Percentiles rank a stretch among this genome's conserved stretches.
Evolutionary conservation across 2,329 filamentous ascomycete species (phyloP).

Genomic region (Aspergillus unguis): DNA sequence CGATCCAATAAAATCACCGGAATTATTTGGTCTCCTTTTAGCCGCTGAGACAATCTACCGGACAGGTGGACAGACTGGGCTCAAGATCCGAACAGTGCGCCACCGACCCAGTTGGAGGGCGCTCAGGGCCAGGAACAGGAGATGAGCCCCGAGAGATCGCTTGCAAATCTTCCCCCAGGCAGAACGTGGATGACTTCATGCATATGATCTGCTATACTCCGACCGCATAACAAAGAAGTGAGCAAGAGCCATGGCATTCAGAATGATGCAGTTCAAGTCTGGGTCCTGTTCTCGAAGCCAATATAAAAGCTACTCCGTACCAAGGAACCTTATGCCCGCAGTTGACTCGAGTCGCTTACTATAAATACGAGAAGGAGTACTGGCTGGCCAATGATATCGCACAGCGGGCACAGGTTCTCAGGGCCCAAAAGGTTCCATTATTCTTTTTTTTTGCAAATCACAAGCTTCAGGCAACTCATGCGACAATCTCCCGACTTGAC

Average conservation of each 20-base stretch:
- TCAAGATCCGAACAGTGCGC: slow-evolving; percentile 11
- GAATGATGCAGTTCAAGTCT: neutral
- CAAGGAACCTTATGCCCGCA: neutral
- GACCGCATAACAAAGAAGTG: too few relatives aligned
- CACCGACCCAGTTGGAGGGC: slow-evolving; percentile 11
- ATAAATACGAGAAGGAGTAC: slow-evolving; percentile 1
- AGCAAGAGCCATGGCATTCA: neutral
- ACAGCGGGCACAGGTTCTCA: neutral
- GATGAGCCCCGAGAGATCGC: slow-evolving; percentile 14
- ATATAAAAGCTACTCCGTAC: neutral
- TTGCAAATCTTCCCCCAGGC: slow-evolving; percentile 11
- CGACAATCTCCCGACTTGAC: neutral
- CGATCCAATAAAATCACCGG: neutral
- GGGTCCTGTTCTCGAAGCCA: too few relatives aligned
- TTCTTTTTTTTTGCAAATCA: neutral
- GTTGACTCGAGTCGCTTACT: slow-evolving; percentile 1
- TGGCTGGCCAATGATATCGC: neutral
- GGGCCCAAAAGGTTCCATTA: neutral
- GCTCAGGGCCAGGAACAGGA: slow-evolving; percentile 20
- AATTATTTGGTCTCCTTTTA: neutral
- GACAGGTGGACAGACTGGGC: neutral
- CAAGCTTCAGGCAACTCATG: neutral
- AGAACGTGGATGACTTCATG: slow-evolving; percentile 17
- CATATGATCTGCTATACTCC: slow-evolving; percentile 2
- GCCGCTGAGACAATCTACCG: neutral